Evolutionary conservation across 371 early-diverging fungal genomes (phyloP).

Genomic region (Astathelohania contejeani): DNA sequence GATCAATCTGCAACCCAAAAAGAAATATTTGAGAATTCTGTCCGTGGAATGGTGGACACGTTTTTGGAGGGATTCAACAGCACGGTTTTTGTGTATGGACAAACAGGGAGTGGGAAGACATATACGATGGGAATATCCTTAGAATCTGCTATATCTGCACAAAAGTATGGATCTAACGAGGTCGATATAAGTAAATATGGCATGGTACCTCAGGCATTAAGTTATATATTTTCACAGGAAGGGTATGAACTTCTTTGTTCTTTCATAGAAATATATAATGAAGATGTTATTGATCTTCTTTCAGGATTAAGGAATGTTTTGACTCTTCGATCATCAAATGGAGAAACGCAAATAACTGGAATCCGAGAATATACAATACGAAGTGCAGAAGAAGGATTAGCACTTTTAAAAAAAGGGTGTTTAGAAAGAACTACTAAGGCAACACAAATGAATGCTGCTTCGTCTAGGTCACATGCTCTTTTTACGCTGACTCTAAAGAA

Average conservation of each 20-base stretch:
- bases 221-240: slow-evolving; percentile 3
- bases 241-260: slow-evolving; percentile 48
- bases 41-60: slow-evolving; percentile 59
- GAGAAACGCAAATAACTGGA: slow-evolving; percentile 70
- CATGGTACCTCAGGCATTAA: neutral
- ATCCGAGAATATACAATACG: slow-evolving; percentile 63
- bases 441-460: slow-evolving; percentile 84
- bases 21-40: slow-evolving; percentile 58
- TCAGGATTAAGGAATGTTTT: slow-evolving; percentile 59
- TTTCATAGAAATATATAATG: slow-evolving; percentile 75
- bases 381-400: slow-evolving; percentile 67
- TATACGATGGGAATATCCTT: slow-evolving; percentile 93
- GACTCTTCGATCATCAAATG: slow-evolving; percentile 73
- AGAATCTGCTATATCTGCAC: too few relatives aligned
- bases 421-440: slow-evolving; percentile 68
- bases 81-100: slow-evolving; percentile 55
- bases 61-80: slow-evolving; percentile 65
- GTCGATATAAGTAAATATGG: slow-evolving; percentile 24
- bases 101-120: slow-evolving; percentile 90
- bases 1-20: slow-evolving; percentile 62
- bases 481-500: slow-evolving; percentile 56
- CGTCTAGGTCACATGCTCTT: slow-evolving; percentile 87
- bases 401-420: slow-evolving; percentile 63
- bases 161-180: slow-evolving; percentile 60
- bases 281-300: slow-evolving; percentile 65